phyloP scores from a whole-genome alignment of 768 basidiomycete species.

The Tricholoma sp. region DNA sequence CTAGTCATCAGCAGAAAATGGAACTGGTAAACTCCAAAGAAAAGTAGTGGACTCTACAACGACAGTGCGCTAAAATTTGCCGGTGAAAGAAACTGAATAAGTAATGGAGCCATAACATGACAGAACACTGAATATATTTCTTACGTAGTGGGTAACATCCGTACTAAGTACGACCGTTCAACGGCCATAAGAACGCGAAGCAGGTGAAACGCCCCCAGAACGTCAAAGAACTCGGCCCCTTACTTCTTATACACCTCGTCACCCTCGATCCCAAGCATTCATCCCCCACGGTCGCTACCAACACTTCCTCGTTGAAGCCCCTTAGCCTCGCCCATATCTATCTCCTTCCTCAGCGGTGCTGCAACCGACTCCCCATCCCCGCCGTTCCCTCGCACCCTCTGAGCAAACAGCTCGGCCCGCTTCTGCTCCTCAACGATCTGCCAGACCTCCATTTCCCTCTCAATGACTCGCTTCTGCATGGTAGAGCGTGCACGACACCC shows the following conservation, averaged over 20 bases:
- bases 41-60: too few relatives aligned
- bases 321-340: conserved; percentile 1
- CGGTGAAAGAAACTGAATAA: too few relatives aligned
- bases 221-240: too few relatives aligned
- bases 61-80: too few relatives aligned
- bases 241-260: not conserved
- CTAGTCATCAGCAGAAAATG: too few relatives aligned
- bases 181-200: too few relatives aligned
- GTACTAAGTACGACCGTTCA: too few relatives aligned
- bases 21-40: too few relatives aligned
- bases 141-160: too few relatives aligned
- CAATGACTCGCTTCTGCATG: not conserved
- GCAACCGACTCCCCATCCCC: not conserved
- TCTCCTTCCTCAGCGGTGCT: not conserved
- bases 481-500: not conserved
- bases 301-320: conserved; percentile 1
- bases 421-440: conserved; percentile 1
- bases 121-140: too few relatives aligned
- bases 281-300: conserved; percentile 3
- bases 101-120: too few relatives aligned
- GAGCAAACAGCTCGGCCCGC: not conserved
- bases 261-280: not conserved
- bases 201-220: too few relatives aligned
- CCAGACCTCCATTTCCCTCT: conserved; percentile 5
- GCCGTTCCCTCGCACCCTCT: not conserved